Percentiles rank a stretch among this genome's conserved stretches.
phyloP scores from a whole-genome alignment of 192 early-diverging fungal species.

The Coemansia sp. region DNA sequence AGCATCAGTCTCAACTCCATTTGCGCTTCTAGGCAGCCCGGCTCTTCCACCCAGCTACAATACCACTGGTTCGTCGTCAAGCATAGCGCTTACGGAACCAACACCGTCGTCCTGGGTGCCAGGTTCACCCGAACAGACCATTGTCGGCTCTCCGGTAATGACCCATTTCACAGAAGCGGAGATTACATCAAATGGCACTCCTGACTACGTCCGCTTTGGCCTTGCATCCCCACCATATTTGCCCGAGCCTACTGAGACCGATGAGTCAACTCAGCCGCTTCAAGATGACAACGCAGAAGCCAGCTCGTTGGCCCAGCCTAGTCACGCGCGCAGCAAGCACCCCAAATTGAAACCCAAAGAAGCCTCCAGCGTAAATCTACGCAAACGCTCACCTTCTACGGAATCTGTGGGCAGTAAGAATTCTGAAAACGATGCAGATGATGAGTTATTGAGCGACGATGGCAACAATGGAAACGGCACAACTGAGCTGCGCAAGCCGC shows the following conservation, averaged over 20 bases:
- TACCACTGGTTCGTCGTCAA: background rate
- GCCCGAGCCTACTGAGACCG: background rate
- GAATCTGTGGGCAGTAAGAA: conserved; percentile 2
- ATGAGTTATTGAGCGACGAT: background rate
- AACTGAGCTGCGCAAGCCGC: conserved; percentile 37
- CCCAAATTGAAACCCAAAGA: background rate
- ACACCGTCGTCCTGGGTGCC: background rate
- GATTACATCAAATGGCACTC: background rate
- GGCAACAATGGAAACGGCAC: conserved; percentile 7
- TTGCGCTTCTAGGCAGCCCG: background rate
- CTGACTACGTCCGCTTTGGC: background rate
- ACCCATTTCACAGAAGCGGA: background rate
- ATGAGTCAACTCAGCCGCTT: background rate
- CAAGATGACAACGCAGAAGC: background rate
- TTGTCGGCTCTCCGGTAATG: background rate
- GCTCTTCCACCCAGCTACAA: background rate
- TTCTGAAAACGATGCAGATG: background rate
- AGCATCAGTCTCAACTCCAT: background rate
- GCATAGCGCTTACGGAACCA: background rate
- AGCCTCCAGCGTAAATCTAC: background rate
- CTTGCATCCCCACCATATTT: background rate
- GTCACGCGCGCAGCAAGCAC: background rate
- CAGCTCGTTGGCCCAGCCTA: background rate
- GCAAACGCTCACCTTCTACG: background rate
- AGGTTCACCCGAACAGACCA: background rate